Conservation (phyloP, 1,284 basidiomycete species). For the Trichosporon coremiiforme region DNA sequence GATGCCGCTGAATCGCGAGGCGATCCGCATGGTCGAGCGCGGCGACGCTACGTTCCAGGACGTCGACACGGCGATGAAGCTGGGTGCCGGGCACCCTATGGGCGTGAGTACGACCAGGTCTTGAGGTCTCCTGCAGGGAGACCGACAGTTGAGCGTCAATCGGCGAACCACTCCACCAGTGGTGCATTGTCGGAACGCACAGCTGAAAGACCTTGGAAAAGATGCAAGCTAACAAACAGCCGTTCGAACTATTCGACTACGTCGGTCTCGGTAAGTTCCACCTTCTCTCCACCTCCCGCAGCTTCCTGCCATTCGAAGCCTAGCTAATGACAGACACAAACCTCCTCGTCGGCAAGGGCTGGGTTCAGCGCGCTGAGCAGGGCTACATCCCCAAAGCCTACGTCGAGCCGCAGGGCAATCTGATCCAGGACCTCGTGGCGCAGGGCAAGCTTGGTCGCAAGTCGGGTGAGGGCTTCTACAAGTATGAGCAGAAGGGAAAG, state of each 20-base stretch:
- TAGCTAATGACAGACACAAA: constrained; percentile 51
- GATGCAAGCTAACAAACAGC: constrained; percentile 46
- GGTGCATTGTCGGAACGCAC: too few relatives aligned
- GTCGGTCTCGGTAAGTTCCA: constrained; percentile 59
- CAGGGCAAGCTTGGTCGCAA: constrained; percentile 62
- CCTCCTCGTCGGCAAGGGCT: constrained; percentile 60
- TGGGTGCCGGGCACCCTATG: constrained; percentile 60
- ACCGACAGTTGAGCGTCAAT: too few relatives aligned
- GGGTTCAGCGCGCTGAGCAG: constrained; percentile 58
- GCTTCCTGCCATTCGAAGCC: too few relatives aligned
- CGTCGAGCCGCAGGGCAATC: constrained; percentile 56
- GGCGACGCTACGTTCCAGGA: constrained; percentile 62
- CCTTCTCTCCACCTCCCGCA: constrained; percentile 1
- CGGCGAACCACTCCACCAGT: too few relatives aligned
- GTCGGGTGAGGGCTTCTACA: constrained; percentile 58
- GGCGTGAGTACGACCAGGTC: too few relatives aligned
- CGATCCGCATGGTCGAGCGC: constrained; percentile 62
- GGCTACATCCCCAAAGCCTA: constrained; percentile 57
- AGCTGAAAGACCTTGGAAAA: too few relatives aligned
- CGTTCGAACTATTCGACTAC: constrained; percentile 63
- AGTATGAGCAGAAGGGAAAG: constrained; percentile 22
- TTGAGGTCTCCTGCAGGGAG: too few relatives aligned
- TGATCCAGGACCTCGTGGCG: constrained; percentile 60
- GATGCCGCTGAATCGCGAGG: constrained; percentile 62
- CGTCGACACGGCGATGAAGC: constrained; percentile 64